Evolutionary conservation across 2,329 filamentous ascomycete genomes (phyloP), one percentile per base, ranked within the genome.

Genomic region (Raffaelea arxii): DNA sequence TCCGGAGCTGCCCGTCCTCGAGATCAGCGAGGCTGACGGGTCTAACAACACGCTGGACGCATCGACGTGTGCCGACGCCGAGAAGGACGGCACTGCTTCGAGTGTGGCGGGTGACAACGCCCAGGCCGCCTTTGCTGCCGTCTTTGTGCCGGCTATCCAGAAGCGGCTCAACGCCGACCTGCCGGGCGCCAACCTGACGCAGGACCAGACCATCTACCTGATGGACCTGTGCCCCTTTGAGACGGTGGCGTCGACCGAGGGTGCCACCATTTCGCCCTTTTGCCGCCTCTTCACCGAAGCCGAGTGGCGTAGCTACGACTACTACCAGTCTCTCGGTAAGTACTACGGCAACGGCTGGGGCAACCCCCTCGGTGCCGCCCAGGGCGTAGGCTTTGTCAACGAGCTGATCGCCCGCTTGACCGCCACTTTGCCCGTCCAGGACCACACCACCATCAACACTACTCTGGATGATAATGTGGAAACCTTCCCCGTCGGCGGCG

Each of bases 211-310:
- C 1, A 68, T 89, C 47, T 76, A 74, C 48, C 61, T 96, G 27
- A 95, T 96, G 88, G 88, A 95, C 56, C 70, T 95, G 50, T 96
- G 90, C 58, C 82, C 90, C 0, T 95, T 88, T 65, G 75, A 84
- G 54, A 91, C 86, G 0, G 79, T 94, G n/a, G 79, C 82, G 9
- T 70, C 77, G 6, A 35, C 5, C 16, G 51, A 30, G 23, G 50
- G 46, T 6, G 44, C 42, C 12, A 32, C 27, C 18, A 61, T 83
- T 10, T 88, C 87, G 0, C 67, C 70, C 0, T 94, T 95, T 65
- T 96, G 90, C 63, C 59, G 61, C 14, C 69, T 95, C 23, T 95
- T 95, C 65, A 81, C 77, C 0, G 60, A 71, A 14, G 62, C 74
- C 1, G 88, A 94, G 63, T 95, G 87, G 86, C 66, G 68, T 30